Conservation (phyloP, 2,329 filamentous ascomycete genomes). For the Pseudogymnoascus sp. region DNA sequence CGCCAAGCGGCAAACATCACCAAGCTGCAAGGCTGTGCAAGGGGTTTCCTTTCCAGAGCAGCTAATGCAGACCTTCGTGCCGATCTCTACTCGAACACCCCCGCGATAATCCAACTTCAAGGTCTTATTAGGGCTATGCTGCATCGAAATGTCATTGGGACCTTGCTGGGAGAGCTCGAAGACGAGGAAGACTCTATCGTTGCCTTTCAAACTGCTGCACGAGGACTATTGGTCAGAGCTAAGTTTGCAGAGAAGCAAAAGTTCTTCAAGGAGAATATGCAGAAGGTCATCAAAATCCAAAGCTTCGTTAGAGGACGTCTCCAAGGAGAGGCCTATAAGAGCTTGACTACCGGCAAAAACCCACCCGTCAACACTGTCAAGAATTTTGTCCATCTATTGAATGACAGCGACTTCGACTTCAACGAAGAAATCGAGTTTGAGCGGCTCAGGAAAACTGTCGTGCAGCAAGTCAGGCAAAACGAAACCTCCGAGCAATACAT, state of each 20-base stretch:
- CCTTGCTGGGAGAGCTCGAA: constrained; percentile 68
- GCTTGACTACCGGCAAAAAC: constrained; percentile 89
- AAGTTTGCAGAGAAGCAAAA: constrained; percentile 77
- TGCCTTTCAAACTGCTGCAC: constrained; percentile 65
- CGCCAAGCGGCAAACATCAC: constrained; percentile 48
- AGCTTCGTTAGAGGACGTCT: constrained; percentile 92
- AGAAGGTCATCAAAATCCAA: constrained; percentile 97
- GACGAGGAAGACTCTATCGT: constrained; percentile 71
- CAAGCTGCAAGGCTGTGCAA: constrained; percentile 56
- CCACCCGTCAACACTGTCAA: constrained; percentile 95
- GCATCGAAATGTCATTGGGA: constrained; percentile 63
- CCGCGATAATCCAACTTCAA: constrained; percentile 63
- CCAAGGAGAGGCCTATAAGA: constrained; percentile 97
- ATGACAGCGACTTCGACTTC: constrained; percentile 98
- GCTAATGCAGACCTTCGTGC: constrained; percentile 55
- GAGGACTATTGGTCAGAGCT: constrained; percentile 64
- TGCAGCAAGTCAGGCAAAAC: constrained; percentile 94
- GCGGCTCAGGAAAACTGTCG: constrained; percentile 85
- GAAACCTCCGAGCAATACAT: constrained; percentile 97
- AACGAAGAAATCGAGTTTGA: constrained; percentile 98
- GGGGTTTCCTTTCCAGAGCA: constrained; percentile 58
- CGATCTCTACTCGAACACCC: constrained; percentile 59
- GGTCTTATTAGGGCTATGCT: constrained; percentile 71
- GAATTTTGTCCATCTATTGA: constrained; percentile 94
- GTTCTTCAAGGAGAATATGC: constrained; percentile 94